Conservation (phyloP, 345 rosid genomes). For the Raphanus sativus region DNA sequence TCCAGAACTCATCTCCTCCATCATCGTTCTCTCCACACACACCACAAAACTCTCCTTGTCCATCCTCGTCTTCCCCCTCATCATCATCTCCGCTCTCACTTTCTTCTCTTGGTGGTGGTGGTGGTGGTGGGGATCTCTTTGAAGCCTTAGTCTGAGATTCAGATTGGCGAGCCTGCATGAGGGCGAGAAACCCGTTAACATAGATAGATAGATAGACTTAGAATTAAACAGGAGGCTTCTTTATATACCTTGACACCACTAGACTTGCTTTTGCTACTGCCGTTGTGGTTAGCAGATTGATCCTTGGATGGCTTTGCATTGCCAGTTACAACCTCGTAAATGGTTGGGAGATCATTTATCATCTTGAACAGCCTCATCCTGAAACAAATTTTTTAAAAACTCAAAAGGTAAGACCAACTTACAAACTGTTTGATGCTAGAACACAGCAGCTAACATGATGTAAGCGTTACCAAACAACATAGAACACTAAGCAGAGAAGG, state of each 20-base stretch:
- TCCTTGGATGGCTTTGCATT: conserved; percentile 72
- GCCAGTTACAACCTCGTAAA: conserved; percentile 85
- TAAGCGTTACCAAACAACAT: background rate
- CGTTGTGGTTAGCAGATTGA: conserved; percentile 54
- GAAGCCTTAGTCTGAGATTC: conserved; percentile 36
- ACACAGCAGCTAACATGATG: conserved; percentile 1
- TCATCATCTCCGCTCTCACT: conserved; percentile 41
- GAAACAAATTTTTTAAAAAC: conserved; percentile 16
- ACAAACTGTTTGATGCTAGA: background rate
- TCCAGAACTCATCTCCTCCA: conserved; percentile 37
- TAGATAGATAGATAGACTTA: background rate
- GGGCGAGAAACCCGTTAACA: background rate
- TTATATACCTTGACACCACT: conserved; percentile 58
- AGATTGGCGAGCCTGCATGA: conserved; percentile 31
- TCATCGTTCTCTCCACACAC: conserved; percentile 40
- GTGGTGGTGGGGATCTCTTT: conserved; percentile 21
- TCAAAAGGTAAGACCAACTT: background rate
- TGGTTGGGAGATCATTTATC: conserved; percentile 92
- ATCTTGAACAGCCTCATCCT: conserved; percentile 97
- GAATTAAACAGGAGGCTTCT: background rate
- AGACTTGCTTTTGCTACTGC: conserved; percentile 69
- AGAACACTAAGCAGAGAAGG: conserved; percentile 9
- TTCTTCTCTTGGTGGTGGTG: conserved; percentile 33
- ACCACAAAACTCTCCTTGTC: conserved; percentile 38
- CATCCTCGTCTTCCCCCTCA: conserved; percentile 31